Conservation (phyloP, 75 land plant species). For the Pinus taeda region DNA sequence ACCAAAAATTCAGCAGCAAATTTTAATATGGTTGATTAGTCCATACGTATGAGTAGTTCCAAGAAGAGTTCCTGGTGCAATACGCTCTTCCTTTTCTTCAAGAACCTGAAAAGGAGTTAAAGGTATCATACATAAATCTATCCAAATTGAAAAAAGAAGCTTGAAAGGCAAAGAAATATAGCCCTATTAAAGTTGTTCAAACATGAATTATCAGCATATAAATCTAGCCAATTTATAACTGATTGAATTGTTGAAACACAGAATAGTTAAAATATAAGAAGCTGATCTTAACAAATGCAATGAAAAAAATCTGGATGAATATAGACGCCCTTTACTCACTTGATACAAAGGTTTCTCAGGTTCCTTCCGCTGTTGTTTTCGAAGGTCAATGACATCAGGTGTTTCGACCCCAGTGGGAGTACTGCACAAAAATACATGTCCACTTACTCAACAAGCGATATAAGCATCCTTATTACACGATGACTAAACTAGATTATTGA, state of each 20-base stretch:
- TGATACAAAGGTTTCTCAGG: conserved; percentile 94
- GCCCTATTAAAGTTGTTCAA: neutral
- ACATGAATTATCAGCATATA: neutral
- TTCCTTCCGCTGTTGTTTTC: conserved; percentile 95
- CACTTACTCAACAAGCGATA: neutral
- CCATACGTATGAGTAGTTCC: conserved; percentile 93
- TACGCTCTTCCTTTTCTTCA: conserved; percentile 94
- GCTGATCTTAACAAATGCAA: neutral
- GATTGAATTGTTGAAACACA: neutral
- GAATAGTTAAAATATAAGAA: neutral
- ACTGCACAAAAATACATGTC: conserved; percentile 35
- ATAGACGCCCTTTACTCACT: conserved; percentile 28
- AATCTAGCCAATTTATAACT: neutral
- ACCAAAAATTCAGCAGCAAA: neutral
- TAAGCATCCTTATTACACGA: neutral
- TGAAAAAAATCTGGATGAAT: neutral
- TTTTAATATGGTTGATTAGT: neutral
- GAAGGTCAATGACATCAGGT: conserved; percentile 98
- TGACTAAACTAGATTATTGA: neutral
- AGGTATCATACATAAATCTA: neutral
- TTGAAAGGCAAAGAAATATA: neutral
- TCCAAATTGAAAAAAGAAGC: no score
- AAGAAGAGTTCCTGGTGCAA: conserved; percentile 82
- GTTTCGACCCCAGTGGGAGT: conserved; percentile 99
- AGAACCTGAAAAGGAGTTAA: conserved; percentile 54